These are phyloP conservation scores for Purpureocillium lavendulum DNA, from an alignment of 2,329 filamentous ascomycete genomes.

Conservation along the genomic window DNA sequence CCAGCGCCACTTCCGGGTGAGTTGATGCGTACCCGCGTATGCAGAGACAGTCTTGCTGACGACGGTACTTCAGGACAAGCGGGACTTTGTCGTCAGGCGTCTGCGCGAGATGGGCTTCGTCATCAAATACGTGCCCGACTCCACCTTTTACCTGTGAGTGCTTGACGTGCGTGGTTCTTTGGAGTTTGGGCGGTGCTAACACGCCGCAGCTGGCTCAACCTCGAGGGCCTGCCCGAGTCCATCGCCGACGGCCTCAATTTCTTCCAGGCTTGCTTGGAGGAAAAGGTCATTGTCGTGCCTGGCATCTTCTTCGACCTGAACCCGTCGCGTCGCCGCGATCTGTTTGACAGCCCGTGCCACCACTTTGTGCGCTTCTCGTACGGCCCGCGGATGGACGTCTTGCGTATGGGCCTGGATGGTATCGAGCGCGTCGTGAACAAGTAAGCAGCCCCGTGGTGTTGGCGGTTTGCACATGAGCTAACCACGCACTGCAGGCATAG, in stretches of 20 bases:
- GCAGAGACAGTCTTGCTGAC: constrained; percentile 12
- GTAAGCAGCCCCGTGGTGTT: too few relatives aligned
- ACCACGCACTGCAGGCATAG: too few relatives aligned
- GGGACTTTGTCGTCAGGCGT: constrained; percentile 78
- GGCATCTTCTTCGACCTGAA: constrained; percentile 98
- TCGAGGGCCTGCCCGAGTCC: constrained; percentile 61
- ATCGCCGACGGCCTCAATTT: constrained; percentile 94
- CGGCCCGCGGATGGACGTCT: constrained; percentile 70
- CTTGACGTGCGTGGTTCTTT: not conserved
- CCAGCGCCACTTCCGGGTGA: constrained; percentile 72
- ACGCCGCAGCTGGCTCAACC: constrained; percentile 44
- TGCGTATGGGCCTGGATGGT: constrained; percentile 73
- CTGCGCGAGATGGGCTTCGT: constrained; percentile 81
- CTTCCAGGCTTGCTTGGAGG: constrained; percentile 85
- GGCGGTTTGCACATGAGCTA: too few relatives aligned
- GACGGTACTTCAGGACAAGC: constrained; percentile 53
- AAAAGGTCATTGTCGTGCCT: constrained; percentile 94
- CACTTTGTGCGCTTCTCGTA: constrained; percentile 83
- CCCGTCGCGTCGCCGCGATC: constrained; percentile 76
- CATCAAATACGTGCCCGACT: constrained; percentile 77
- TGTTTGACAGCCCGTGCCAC: constrained; percentile 93
- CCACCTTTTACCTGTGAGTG: constrained; percentile 83
- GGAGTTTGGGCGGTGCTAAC: not conserved
- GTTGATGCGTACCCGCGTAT: constrained; percentile 9
- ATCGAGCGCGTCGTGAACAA: constrained; percentile 76